Conservation (phyloP, 208 protist species). For the Vickermania spadyakhi region DNA sequence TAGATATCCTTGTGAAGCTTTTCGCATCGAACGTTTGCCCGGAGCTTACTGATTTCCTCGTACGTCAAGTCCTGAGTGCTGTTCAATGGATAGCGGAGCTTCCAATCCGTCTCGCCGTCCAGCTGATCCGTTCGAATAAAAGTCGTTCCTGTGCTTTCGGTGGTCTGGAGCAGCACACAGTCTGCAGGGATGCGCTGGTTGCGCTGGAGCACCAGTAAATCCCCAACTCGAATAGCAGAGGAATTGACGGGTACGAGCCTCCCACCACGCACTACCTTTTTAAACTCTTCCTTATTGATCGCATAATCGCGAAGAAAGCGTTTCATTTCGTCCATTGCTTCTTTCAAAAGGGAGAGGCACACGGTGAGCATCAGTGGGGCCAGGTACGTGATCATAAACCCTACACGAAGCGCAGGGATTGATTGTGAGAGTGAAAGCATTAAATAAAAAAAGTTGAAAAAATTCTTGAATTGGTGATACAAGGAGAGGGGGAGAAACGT, state of each 20-base stretch:
- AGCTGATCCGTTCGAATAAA: conserved; percentile 99
- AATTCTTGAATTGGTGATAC: conserved; percentile 63
- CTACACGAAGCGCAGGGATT: conserved; percentile 66
- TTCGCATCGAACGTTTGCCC: conserved; percentile 62
- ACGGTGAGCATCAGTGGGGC: conserved; percentile 91
- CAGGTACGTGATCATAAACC: conserved; percentile 95
- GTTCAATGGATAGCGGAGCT: conserved; percentile 71
- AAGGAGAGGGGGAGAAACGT: conserved; percentile 76
- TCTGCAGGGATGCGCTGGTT: conserved; percentile 95
- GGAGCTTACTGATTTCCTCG: conserved; percentile 19
- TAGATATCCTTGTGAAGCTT: conserved; percentile 95
- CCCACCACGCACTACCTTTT: conserved; percentile 45
- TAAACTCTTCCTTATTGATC: conserved; percentile 70
- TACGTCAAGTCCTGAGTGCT: conserved; percentile 30
- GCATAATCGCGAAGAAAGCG: conserved; percentile 82
- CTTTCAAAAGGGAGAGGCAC: conserved; percentile 86
- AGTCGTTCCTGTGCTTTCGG: conserved; percentile 89
- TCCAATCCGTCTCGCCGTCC: conserved; percentile 99
- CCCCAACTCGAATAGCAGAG: conserved; percentile 90
- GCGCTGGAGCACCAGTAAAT: conserved; percentile 89
- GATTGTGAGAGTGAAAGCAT: conserved; percentile 81
- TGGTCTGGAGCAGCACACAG: conserved; percentile 94
- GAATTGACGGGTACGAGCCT: conserved; percentile 36
- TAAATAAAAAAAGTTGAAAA: conserved; percentile 86
- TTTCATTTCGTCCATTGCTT: conserved; percentile 93